These are phyloP conservation scores for Fusarium transvaalense DNA, from an alignment of 2,329 filamentous ascomycete species.

Conservation along the genomic window DNA sequence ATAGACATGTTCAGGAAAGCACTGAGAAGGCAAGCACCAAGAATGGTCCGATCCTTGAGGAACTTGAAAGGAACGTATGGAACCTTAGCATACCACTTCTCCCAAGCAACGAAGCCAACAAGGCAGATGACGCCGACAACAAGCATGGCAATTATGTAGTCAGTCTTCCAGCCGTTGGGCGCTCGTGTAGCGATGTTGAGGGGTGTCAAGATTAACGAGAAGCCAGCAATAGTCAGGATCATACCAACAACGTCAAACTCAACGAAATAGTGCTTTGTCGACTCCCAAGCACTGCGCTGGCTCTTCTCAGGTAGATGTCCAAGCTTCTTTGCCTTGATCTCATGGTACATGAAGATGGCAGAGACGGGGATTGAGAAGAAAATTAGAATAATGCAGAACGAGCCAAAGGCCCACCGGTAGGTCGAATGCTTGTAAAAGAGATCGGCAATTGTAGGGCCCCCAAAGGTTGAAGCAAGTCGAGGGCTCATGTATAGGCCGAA, in stretches of 20 bases:
- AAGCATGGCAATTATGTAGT: slow-evolving; percentile 66
- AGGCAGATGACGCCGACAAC: slow-evolving; percentile 66
- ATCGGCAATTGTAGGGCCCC: slow-evolving; percentile 48
- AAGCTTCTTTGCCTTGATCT: slow-evolving; percentile 65
- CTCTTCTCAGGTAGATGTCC: slow-evolving; percentile 58
- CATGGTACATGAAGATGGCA: slow-evolving; percentile 66
- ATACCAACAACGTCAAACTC: slow-evolving; percentile 60
- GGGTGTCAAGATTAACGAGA: slow-evolving; percentile 70
- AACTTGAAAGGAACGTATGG: slow-evolving; percentile 62
- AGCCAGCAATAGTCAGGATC: slow-evolving; percentile 64
- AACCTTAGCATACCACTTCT: slow-evolving; percentile 64
- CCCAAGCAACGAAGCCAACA: slow-evolving; percentile 66
- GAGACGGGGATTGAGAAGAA: slow-evolving; percentile 70
- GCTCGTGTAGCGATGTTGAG: slow-evolving; percentile 64
- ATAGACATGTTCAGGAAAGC: slow-evolving; percentile 56
- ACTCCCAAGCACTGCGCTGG: slow-evolving; percentile 60
- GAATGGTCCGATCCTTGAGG: slow-evolving; percentile 61
- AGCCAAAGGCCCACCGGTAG: slow-evolving; percentile 62
- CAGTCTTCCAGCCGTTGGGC: slow-evolving; percentile 61
- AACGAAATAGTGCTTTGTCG: slow-evolving; percentile 50
- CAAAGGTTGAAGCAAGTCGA: slow-evolving; percentile 60
- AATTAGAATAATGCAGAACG: slow-evolving; percentile 74
- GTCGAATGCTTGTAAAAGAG: slow-evolving; percentile 42
- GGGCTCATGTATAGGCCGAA: slow-evolving; percentile 60
- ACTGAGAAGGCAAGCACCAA: slow-evolving; percentile 60